A percentile compares a stretch with the other conserved stretches of the same genome.
Evolutionary conservation across 306 rosid genomes (phyloP).

Genomic region (Gastrolobium bilobum): DNA sequence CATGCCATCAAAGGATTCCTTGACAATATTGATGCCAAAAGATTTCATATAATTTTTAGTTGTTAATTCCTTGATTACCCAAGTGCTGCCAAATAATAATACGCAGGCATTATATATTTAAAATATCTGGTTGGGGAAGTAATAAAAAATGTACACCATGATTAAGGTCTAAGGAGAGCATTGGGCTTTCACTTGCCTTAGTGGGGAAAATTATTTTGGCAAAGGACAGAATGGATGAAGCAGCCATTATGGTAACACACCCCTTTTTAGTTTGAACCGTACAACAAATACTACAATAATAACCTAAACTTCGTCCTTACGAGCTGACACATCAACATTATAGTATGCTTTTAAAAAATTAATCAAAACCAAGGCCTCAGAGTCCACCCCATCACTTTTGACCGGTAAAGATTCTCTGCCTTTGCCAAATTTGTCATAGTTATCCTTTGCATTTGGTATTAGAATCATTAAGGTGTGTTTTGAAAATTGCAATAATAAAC

Average conservation of each 20-base stretch:
- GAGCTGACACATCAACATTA: conserved; percentile 57
- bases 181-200: conserved; percentile 44
- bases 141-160: not conserved
- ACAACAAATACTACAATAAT: conserved; percentile 51
- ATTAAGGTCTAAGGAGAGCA: conserved; percentile 33
- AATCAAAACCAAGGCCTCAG: conserved; percentile 55
- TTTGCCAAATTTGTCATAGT: conserved; percentile 52
- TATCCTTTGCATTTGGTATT: conserved; percentile 47
- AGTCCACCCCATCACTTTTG: conserved; percentile 63
- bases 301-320: conserved; percentile 45
- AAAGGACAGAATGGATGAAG: conserved; percentile 28
- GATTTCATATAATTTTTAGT: not conserved
- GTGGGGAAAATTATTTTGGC: conserved; percentile 46
- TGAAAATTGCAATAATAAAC: conserved; percentile 39
- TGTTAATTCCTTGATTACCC: conserved; percentile 23
- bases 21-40: conserved; percentile 23
- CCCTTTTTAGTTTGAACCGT: conserved; percentile 43
- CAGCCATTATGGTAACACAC: conserved; percentile 32
- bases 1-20: conserved; percentile 44
- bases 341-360: conserved; percentile 53
- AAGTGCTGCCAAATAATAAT: not conserved
- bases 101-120: not conserved
- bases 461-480: conserved; percentile 16
- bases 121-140: not conserved
- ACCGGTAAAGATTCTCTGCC: conserved; percentile 79